Percentiles rank a stretch among this genome's conserved stretches.
Evolutionary conservation across 495 filamentous ascomycete species (phyloP).

Genomic region (Daldinia grandis): DNA sequence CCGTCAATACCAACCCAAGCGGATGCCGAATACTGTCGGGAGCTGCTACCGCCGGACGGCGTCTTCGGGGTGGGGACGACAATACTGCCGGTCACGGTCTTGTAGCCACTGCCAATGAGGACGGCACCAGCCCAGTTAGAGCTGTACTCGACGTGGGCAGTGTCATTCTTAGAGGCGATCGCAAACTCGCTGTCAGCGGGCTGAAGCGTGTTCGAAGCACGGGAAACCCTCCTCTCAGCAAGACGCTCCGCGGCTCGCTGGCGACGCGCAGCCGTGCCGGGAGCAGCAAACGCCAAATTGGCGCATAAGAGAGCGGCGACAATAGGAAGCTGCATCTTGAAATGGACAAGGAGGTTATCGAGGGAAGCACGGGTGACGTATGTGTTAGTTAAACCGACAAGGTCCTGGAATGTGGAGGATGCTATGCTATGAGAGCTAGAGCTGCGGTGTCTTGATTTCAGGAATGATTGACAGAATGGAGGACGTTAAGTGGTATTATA

Average conservation of each 20-base stretch:
- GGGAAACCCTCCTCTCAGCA: slow-evolving; percentile 30
- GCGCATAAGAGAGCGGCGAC: slow-evolving; percentile 31
- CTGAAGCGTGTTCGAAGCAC: slow-evolving; percentile 32
- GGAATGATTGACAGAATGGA: slow-evolving; percentile 4
- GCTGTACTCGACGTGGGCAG: slow-evolving; percentile 52
- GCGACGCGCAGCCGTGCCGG: slow-evolving; percentile 30
- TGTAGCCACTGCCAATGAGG: slow-evolving; percentile 60
- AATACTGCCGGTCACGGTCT: slow-evolving; percentile 63
- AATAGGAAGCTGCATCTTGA: slow-evolving; percentile 39
- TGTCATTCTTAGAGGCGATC: slow-evolving; percentile 28
- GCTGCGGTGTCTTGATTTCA: slow-evolving; percentile 11
- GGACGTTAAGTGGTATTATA: slow-evolving; percentile 27
- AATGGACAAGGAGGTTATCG: neutral
- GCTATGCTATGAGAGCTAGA: slow-evolving; percentile 5
- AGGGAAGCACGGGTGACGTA: neutral
- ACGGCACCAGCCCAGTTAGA: slow-evolving; percentile 70
- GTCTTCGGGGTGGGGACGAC: slow-evolving; percentile 61
- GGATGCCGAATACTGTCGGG: slow-evolving; percentile 57
- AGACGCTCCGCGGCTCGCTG: slow-evolving; percentile 20
- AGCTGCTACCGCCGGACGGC: slow-evolving; percentile 52
- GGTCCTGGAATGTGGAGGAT: neutral
- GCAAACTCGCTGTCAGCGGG: slow-evolving; percentile 19
- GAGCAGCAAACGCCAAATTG: slow-evolving; percentile 29
- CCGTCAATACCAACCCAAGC: slow-evolving; percentile 74
- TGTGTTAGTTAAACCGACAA: neutral